Conservation (phyloP, 2,329 filamentous ascomycete genomes). For the Fonsecaea nubica region DNA sequence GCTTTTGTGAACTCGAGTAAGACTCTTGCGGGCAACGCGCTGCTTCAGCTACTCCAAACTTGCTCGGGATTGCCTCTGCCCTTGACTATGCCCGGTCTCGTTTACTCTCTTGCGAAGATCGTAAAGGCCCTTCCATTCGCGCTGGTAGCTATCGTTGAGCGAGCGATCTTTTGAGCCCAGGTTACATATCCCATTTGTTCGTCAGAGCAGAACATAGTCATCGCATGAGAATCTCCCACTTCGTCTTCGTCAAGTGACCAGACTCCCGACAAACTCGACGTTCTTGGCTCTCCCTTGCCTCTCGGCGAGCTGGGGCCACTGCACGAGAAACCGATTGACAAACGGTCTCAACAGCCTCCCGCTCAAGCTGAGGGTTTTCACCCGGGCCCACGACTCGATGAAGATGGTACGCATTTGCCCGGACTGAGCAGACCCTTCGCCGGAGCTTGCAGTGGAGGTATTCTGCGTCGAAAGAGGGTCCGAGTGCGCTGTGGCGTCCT, state of each 20-base stretch:
- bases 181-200: no score
- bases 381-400: constrained; percentile 90
- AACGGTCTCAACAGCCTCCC: constrained; percentile 76
- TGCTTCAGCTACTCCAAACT: no score
- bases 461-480: not conserved
- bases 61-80: no score
- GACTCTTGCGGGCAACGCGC: no score
- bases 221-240: no score
- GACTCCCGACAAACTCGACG: constrained; percentile 36
- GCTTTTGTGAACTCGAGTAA: no score
- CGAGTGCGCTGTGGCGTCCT: constrained; percentile 43
- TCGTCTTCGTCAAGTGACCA: constrained; percentile 29
- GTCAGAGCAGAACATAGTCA: no score
- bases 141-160: no score
- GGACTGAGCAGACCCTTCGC: not conserved
- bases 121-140: no score
- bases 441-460: not conserved
- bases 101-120: no score
- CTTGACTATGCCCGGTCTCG: no score
- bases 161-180: not conserved
- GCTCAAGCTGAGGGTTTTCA: constrained; percentile 80
- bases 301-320: constrained; percentile 72
- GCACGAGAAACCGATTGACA: constrained; percentile 80
- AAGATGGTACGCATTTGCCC: constrained; percentile 77
- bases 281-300: constrained; percentile 13